Base-by-base conservation (phyloP, 164 flowering plant species). In the Chimonanthus salicifolius region DNA sequence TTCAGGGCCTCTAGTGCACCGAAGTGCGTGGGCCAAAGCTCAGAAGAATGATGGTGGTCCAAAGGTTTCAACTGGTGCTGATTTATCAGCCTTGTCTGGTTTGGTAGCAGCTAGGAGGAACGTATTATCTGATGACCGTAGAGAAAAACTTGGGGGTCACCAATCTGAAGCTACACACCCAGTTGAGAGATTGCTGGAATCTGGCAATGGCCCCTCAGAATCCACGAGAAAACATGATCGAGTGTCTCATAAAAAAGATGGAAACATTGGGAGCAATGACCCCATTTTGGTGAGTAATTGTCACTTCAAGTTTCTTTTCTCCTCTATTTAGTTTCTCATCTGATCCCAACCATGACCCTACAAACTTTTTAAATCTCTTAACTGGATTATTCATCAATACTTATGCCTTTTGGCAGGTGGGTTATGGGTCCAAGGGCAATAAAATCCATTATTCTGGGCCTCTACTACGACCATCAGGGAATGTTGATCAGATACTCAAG, bases 371-470 rank as follows among this genome's bases (percentile, higher is more conserved):
- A 11, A 54, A 10, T 54, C 11, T 54, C 60, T n/a, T 5, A 10
- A 54, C 16, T 63, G 66, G 44, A 20, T 63, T 20, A 3, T 7
- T 63, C 16, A 54, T 54, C 16, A 13, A 15, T 54, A 11, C 11
- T 54, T 33, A 2, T 15, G 16, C 58, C 6, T 15, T 44, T 18
- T 10, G 78, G 50, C 88, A 87, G 94, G 79, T 85, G 71, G 96
- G 94, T n/a, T 85, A 88, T 81, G 93, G 97, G n/a, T 86, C 94
- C 58, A 90, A 87, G 84, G 97, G 94, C 51, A 87, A 86, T 84
- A 95, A 90, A 69, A 92, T 92, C 58, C 97, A 92, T 75, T 95
- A 92, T 80, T 95, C 99, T 46, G 99, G 99, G 21, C 98, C 99
- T 4, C 83, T 91, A 65, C 50, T 90, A 8, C 92, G 83, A 15